These are phyloP conservation scores for Debaryomyces robertsiae DNA, from an alignment of 1,139 yeast species.

Conservation along the genomic window DNA sequence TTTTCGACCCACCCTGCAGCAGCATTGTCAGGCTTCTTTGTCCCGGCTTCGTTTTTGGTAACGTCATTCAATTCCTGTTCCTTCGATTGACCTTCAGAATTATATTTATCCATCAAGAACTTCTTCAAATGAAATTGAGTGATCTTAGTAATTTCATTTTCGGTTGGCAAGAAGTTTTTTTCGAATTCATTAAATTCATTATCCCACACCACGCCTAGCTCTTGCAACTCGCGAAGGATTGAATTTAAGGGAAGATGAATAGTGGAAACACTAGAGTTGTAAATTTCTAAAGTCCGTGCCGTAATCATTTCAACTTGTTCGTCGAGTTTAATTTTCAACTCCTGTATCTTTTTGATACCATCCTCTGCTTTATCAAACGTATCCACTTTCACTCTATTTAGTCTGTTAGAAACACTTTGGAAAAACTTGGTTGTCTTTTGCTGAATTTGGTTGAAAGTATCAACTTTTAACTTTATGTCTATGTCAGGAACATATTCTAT, in stretches of 20 bases:
- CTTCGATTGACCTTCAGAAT: slow-evolving; percentile 31
- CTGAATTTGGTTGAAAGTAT: slow-evolving; percentile 57
- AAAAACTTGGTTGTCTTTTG: slow-evolving; percentile 64
- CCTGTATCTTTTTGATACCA: slow-evolving; percentile 61
- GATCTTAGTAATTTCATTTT: slow-evolving; percentile 87
- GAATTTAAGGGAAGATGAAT: slow-evolving; percentile 72
- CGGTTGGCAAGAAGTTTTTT: slow-evolving; percentile 78
- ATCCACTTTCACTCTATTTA: slow-evolving; percentile 81
- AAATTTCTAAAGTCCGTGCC: slow-evolving; percentile 52
- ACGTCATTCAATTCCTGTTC: slow-evolving; percentile 16
- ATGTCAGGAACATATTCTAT: slow-evolving; percentile 73
- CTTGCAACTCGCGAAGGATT: slow-evolving; percentile 72
- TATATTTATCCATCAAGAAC: slow-evolving; percentile 59
- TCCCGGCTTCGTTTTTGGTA: slow-evolving; percentile 6
- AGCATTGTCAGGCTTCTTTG: slow-evolving; percentile 4
- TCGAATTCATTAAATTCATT: slow-evolving; percentile 83
- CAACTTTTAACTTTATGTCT: slow-evolving; percentile 69
- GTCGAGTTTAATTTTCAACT: slow-evolving; percentile 55
- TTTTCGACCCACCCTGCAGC: background rate
- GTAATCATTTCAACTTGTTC: slow-evolving; percentile 53
- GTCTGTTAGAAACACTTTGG: slow-evolving; percentile 68
- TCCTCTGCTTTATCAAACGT: slow-evolving; percentile 71
- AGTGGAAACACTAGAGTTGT: slow-evolving; percentile 58
- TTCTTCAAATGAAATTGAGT: slow-evolving; percentile 87
- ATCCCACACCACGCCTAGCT: slow-evolving; percentile 87